Conservation (phyloP, 257 asterid species). For the Solanum chiquidenum region DNA sequence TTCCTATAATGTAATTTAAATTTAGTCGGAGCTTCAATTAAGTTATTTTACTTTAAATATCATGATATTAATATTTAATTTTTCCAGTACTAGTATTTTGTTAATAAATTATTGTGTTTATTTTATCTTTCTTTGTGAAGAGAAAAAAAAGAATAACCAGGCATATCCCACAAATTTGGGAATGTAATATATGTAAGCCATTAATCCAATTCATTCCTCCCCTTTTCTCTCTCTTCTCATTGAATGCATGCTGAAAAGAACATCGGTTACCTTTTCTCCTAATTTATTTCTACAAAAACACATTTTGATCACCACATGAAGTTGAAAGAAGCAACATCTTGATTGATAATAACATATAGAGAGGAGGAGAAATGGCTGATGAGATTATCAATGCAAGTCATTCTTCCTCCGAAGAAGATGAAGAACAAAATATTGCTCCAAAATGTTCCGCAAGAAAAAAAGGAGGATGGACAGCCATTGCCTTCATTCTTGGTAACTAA, state of each 20-base stretch:
- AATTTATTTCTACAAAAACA: background rate
- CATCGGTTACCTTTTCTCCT: background rate
- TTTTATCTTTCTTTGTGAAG: background rate
- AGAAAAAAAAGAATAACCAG: background rate
- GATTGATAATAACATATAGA: background rate
- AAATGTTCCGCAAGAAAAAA: slow-evolving; percentile 11
- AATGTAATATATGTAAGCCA: background rate
- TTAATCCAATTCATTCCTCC: background rate
- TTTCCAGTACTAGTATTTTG: background rate
- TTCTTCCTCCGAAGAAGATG: slow-evolving; percentile 3
- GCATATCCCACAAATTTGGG: background rate
- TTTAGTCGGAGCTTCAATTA: no score
- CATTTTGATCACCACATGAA: background rate
- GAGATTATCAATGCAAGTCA: slow-evolving; percentile 7
- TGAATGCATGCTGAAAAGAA: background rate
- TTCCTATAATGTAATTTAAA: no score
- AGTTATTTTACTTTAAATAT: background rate
- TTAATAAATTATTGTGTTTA: background rate
- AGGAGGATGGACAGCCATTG: slow-evolving; percentile 75
- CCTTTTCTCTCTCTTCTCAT: background rate
- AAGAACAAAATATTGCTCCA: background rate
- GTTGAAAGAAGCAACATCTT: background rate
- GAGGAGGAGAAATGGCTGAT: background rate
- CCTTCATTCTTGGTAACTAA: slow-evolving; percentile 56
- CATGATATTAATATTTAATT: no score